Evolutionary conservation across 1,284 basidiomycete genomes (phyloP), one percentile per base, ranked within the genome.

Genomic region (Cryptococcus sp.): DNA sequence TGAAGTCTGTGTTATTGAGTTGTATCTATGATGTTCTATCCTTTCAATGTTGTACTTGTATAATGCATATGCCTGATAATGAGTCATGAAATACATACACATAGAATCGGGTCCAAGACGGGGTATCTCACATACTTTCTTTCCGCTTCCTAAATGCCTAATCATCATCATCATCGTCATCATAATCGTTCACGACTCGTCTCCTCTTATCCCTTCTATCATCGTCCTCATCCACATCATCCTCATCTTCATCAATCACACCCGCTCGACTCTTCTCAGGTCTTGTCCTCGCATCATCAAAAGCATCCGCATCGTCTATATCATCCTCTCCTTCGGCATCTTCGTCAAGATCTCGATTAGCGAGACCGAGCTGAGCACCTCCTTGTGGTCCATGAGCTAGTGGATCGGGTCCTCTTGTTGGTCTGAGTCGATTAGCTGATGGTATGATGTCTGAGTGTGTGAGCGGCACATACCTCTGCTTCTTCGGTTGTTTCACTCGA

Each of bases 291-390:
- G 60, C 61, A n/a, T 61, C 87, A 69, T 88, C 83, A 32, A 80
- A 85, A 23, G 33, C 55, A 14, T 63, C 61, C 38, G 58, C 56
- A 44, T 59, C 62, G 30, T 64, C 60, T 23, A 52, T 58, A 63
- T 82, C 80, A 66, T 89, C 87, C 69, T 88, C 83, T 33, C 80
- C 85, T 58, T 88, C 84, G 38, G 83, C 82, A 43, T 88, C 86
- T 3, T 71, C 70, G 30, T 79, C 80, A 61, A 14, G n/a, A 10
- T 46, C 47, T 4, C 11, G 10, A n/a, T 30, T 6, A 31, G 46
- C 35, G 33, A 55, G 53, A 14, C 52, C 54, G 49, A 61, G 58
- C 10, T 54, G 42, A 4, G 62, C 64, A 8, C 63, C 65, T 33
- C 63, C 66, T 23, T 55, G 60, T 47, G 43, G 55, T 14, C 67